Conservation (phyloP, 495 filamentous ascomycete genomes). For the Xylaria curta region DNA sequence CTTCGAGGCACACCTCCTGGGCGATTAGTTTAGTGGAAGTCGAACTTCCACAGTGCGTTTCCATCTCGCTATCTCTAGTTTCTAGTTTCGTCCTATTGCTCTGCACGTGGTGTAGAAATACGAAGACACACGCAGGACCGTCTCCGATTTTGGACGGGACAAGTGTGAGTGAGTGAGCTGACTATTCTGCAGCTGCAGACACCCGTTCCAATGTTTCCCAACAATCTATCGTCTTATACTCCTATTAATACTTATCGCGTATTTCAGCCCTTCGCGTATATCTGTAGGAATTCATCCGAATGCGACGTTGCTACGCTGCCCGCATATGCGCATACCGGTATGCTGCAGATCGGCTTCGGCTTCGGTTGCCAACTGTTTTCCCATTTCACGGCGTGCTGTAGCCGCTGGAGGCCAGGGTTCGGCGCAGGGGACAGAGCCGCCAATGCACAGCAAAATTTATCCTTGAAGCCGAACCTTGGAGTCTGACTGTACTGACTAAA, state of each 20-base stretch:
- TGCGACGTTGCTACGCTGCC: background rate
- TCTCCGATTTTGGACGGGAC: too few species aligned
- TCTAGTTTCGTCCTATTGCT: background rate
- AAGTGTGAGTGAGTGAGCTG: background rate
- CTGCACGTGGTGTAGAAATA: conserved; percentile 13
- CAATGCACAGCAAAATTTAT: conserved; percentile 1
- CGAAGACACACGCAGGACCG: background rate
- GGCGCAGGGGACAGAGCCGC: conserved; percentile 10
- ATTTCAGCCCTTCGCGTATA: background rate
- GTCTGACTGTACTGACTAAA: conserved; percentile 1
- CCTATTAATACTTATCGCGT: background rate
- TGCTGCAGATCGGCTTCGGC: conserved; percentile 2
- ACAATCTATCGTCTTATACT: background rate
- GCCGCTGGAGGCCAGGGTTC: background rate
- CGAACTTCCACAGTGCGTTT: conserved; percentile 5
- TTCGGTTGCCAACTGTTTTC: background rate
- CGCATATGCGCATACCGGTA: background rate
- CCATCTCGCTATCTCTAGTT: background rate
- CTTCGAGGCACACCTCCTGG: background rate
- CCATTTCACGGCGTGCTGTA: background rate
- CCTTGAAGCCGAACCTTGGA: background rate
- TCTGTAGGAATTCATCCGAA: background rate
- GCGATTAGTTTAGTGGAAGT: background rate
- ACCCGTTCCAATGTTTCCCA: background rate
- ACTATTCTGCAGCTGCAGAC: background rate